Percentiles rank a stretch among this genome's conserved stretches.
These are phyloP conservation scores for Pichia gijzeniarum DNA, from an alignment of 805 yeast genomes.

Conservation along the genomic window DNA sequence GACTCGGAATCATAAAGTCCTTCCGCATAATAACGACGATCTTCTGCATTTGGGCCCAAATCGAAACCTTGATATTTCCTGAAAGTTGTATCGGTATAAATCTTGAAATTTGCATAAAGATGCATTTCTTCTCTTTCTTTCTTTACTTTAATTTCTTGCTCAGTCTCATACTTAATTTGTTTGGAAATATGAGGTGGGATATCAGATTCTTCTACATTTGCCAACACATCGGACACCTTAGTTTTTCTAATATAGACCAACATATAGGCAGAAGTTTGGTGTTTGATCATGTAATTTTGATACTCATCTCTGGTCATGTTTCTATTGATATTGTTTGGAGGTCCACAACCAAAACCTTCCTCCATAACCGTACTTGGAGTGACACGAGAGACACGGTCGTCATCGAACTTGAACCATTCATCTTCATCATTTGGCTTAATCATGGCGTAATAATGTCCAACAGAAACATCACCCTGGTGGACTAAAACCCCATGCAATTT, in stretches of 20 bases:
- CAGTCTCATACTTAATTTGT: slow-evolving; percentile 57
- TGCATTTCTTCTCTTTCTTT: slow-evolving; percentile 70
- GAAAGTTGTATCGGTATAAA: slow-evolving; percentile 51
- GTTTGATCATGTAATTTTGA: slow-evolving; percentile 56
- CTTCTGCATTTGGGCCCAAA: slow-evolving; percentile 55
- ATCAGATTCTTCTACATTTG: slow-evolving; percentile 45
- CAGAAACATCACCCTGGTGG: slow-evolving; percentile 91
- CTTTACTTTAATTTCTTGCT: slow-evolving; percentile 45
- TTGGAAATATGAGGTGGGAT: slow-evolving; percentile 65
- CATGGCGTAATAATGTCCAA: slow-evolving; percentile 95
- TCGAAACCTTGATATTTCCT: slow-evolving; percentile 67
- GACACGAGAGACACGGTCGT: slow-evolving; percentile 87
- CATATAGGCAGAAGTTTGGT: slow-evolving; percentile 96
- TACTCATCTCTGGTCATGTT: slow-evolving; percentile 53
- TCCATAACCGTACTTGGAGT: slow-evolving; percentile 81
- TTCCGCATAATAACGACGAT: slow-evolving; percentile 39
- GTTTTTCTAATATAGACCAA: slow-evolving; percentile 79
- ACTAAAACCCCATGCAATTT: slow-evolving; percentile 89
- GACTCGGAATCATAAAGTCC: slow-evolving; percentile 42
- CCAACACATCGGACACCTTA: slow-evolving; percentile 50
- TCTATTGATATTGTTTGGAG: slow-evolving; percentile 42
- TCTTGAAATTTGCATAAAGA: slow-evolving; percentile 48
- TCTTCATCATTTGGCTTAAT: slow-evolving; percentile 68
- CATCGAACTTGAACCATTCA: slow-evolving; percentile 84
- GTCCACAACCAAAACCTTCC: slow-evolving; percentile 84